Base-by-base conservation (phyloP, 2,329 filamentous ascomycete genomes). In the Aspergillus amoenus region DNA sequence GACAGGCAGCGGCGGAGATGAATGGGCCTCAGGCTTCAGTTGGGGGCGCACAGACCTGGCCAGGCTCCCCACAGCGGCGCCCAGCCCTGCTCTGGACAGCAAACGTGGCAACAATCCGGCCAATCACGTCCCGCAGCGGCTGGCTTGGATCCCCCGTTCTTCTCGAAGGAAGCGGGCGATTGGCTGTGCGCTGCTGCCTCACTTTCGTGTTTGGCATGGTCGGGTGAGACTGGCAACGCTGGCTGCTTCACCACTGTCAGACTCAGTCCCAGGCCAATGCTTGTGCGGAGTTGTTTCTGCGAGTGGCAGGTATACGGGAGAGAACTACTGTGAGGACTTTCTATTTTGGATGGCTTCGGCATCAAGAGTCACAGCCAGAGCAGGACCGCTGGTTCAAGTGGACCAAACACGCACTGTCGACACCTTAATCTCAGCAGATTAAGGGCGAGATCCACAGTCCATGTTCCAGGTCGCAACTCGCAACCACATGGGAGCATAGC, bases 101-200 rank as follows among this genome's bases (percentile, higher is more conserved):
- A 52, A 64, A 64, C 62, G 34, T 37, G 34, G 34, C 34, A 37
- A 37, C 34, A 37, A 37, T 37, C 34, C 34, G n/a, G 34, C 34
- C 34, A 37, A 37, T 37, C 5, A 37, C n/a, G 34, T 3, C 34
- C 34, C 34, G 34, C 34, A 2, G 34, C 34, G 13, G 34, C 24
- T 21, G 42, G 41, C 40, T 32, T n/a, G 44, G 48, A 48, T 4
- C 17, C 18, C 18, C 18, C 47, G 47, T 30, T 30, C 27, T 30
- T 65, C 65, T 67, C 61, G 63, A 66, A 64, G 41, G 41, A 45
- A 59, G 49, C 47, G 55, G 61, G 52, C 64, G 48, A 63, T 65
- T 67, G 66, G 65, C 40, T 52, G 32, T 34, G 41, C 43, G 27
- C 24, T n/a, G 52, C 64, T 61, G 67, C 67, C 67, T 69, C 67